Percentiles rank a stretch among this genome's conserved stretches.
These are phyloP conservation scores for Pterocarpus macrocarpus DNA, from an alignment of 306 rosid species.

Conservation along the genomic window DNA sequence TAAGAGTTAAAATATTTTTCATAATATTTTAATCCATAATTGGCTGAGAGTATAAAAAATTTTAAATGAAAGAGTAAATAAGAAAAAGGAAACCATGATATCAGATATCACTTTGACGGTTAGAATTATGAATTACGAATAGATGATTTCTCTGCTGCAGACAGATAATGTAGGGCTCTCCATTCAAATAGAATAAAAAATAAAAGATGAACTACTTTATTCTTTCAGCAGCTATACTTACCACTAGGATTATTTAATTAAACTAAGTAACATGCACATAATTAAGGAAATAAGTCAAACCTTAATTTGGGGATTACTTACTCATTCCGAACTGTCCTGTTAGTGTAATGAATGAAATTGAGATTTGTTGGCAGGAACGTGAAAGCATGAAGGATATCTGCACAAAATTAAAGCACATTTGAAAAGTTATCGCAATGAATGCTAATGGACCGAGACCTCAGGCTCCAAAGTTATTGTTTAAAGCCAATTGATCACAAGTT, in stretches of 20 bases:
- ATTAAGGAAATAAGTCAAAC: conserved; percentile 36
- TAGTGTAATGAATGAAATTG: conserved; percentile 71
- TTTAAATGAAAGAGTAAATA: neutral
- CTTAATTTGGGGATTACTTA: conserved; percentile 50
- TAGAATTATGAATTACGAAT: conserved; percentile 8
- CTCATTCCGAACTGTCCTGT: conserved; percentile 66
- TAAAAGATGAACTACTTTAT: neutral
- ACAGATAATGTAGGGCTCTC: conserved; percentile 9
- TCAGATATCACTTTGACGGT: neutral
- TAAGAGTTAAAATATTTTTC: too few relatives aligned
- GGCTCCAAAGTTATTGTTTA: neutral
- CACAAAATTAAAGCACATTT: conserved; percentile 32
- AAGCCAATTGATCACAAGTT: conserved; percentile 15
- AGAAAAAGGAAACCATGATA: neutral
- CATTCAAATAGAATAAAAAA: neutral
- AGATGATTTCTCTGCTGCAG: conserved; percentile 18
- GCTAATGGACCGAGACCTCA: neutral
- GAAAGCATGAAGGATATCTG: conserved; percentile 81
- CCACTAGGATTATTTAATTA: conserved; percentile 1
- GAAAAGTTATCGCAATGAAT: neutral
- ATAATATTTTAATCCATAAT: too few relatives aligned
- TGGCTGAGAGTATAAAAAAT: neutral
- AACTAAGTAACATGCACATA: conserved; percentile 1
- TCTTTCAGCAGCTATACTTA: conserved; percentile 5
- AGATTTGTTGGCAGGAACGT: conserved; percentile 63